Evolutionary conservation across 2,329 filamentous ascomycete genomes (phyloP).

Genomic region (Ophiostoma sp.): DNA sequence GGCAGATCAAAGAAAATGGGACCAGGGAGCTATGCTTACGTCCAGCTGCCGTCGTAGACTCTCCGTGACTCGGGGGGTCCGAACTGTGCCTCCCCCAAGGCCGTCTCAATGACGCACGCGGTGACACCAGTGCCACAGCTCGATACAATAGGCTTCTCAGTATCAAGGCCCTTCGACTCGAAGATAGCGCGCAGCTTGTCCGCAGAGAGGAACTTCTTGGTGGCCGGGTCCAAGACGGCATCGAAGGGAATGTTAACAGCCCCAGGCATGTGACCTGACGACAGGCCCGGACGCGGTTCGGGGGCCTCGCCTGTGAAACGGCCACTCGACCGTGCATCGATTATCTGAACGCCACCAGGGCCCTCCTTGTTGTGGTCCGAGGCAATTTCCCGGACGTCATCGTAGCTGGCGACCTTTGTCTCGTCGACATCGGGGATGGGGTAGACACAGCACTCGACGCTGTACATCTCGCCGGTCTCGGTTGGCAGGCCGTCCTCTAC

Average conservation of each 20-base stretch:
- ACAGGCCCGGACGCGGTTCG: constrained; percentile 79
- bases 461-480: constrained; percentile 71
- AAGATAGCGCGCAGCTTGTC: constrained; percentile 72
- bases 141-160: constrained; percentile 72
- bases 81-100: constrained; percentile 71
- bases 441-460: constrained; percentile 59
- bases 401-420: constrained; percentile 69
- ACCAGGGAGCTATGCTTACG: constrained; percentile 54
- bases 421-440: constrained; percentile 56
- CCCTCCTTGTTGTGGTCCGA: constrained; percentile 75
- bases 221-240: constrained; percentile 72
- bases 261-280: constrained; percentile 87
- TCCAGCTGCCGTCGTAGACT: constrained; percentile 97
- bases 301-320: constrained; percentile 78
- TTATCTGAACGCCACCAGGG: constrained; percentile 73
- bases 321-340: constrained; percentile 77
- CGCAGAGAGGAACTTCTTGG: constrained; percentile 69
- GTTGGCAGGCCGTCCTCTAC: constrained; percentile 75
- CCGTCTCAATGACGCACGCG: constrained; percentile 83
- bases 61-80: constrained; percentile 61
- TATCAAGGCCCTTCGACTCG: constrained; percentile 71
- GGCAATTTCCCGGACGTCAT: constrained; percentile 73
- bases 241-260: constrained; percentile 77
- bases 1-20: background rate
- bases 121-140: constrained; percentile 94